phyloP scores from a whole-genome alignment of 2,329 filamentous ascomycete species.

The Xylogone sp. region DNA sequence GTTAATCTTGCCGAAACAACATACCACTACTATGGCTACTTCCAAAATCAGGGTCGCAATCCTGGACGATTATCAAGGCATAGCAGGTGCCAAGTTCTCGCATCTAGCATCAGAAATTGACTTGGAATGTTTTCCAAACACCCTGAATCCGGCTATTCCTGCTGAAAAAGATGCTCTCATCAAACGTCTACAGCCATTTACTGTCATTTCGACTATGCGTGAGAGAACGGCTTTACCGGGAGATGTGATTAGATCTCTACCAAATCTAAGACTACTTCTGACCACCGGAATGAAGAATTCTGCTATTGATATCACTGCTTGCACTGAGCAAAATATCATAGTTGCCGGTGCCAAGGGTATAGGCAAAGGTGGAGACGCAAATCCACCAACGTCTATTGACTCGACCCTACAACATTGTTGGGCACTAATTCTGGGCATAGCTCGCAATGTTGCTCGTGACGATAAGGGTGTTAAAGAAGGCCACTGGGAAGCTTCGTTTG shows the following conservation, averaged over 20 bases:
- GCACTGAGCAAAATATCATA: constrained; percentile 52
- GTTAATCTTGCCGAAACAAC: too few species aligned
- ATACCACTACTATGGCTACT: constrained; percentile 2
- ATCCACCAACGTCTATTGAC: constrained; percentile 38
- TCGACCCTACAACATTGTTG: constrained; percentile 68
- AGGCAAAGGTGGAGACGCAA: constrained; percentile 25
- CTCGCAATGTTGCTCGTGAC: constrained; percentile 67
- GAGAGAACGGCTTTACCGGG: constrained; percentile 76
- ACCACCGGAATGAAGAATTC: constrained; percentile 69
- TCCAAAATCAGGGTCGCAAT: constrained; percentile 63
- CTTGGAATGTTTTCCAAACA: constrained; percentile 59
- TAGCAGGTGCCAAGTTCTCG: constrained; percentile 50
- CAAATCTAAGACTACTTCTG: constrained; percentile 71
- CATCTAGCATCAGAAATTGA: constrained; percentile 48
- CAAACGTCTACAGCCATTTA: constrained; percentile 64
- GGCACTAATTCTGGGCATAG: constrained; percentile 64
- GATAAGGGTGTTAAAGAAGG: constrained; percentile 64
- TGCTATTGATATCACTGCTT: constrained; percentile 62
- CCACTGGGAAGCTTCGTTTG: constrained; percentile 67
- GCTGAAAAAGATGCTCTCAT: constrained; percentile 55
- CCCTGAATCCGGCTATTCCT: constrained; percentile 49
- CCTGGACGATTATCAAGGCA: constrained; percentile 68
- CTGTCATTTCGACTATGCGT: constrained; percentile 74
- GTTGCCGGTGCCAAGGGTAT: constrained; percentile 59
- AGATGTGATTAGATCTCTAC: constrained; percentile 61